Percentiles rank a stretch among this genome's conserved stretches.
phyloP scores from a whole-genome alignment of 148 eudicot species.

The Diospyros kaki region DNA sequence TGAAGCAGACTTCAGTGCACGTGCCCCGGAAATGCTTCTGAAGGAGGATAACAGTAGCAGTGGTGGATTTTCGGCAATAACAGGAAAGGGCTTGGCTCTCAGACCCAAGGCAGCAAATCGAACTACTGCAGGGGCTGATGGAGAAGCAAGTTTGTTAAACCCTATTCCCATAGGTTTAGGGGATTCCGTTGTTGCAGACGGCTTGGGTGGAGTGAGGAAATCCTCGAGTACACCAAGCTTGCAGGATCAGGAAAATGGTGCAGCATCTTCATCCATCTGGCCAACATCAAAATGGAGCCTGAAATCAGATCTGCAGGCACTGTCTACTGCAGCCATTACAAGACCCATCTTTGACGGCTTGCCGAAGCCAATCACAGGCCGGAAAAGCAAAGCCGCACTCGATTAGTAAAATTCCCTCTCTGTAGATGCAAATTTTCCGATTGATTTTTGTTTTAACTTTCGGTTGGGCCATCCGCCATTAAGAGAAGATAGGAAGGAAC shows the following conservation, averaged over 20 bases:
- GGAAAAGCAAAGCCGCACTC: constrained; percentile 74
- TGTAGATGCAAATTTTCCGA: background rate
- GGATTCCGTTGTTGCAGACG: constrained; percentile 42
- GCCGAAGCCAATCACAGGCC: constrained; percentile 61
- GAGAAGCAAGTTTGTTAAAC: constrained; percentile 30
- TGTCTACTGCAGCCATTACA: constrained; percentile 58
- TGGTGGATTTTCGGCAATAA: constrained; percentile 59
- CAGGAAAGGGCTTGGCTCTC: constrained; percentile 81
- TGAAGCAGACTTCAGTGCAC: constrained; percentile 44
- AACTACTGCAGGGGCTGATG: constrained; percentile 46
- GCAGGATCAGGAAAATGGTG: constrained; percentile 50
- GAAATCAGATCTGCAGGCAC: constrained; percentile 74
- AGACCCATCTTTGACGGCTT: constrained; percentile 79
- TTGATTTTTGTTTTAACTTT: constrained; percentile 3
- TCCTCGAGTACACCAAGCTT: constrained; percentile 82
- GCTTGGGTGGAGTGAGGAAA: constrained; percentile 53
- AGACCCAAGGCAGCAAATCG: constrained; percentile 73
- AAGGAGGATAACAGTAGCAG: constrained; percentile 61
- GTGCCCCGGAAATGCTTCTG: constrained; percentile 61
- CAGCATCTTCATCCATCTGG: constrained; percentile 51
- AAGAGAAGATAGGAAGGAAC: background rate
- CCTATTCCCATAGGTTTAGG: constrained; percentile 30
- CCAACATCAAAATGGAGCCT: constrained; percentile 62
- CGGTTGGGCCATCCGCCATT: background rate
- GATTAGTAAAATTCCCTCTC: constrained; percentile 41